These are phyloP conservation scores for Schoenoplectus tabernaemontani DNA, from an alignment of 202 grass and related monocot genomes.

Conservation along the genomic window DNA sequence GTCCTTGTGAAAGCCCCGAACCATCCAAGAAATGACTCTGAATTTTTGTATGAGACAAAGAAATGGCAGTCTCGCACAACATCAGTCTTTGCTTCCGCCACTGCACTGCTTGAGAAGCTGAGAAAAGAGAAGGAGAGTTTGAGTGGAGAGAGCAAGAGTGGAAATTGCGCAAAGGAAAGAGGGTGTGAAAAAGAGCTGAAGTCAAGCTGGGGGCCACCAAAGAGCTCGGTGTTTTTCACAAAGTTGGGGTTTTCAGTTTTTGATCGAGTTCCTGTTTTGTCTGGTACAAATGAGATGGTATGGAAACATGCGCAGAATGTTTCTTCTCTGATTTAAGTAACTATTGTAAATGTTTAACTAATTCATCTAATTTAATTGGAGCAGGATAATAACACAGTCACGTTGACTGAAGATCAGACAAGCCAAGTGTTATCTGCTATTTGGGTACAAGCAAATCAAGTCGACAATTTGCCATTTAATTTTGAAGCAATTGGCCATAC, in stretches of 20 bases:
- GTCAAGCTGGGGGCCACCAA: slow-evolving; percentile 43
- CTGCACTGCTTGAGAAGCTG: slow-evolving; percentile 91
- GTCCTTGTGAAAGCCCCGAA: slow-evolving; percentile 56
- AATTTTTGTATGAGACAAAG: slow-evolving; percentile 80
- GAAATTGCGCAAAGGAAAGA: slow-evolving; percentile 41
- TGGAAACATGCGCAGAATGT: neutral
- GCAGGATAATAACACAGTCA: slow-evolving; percentile 57
- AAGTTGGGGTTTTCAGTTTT: slow-evolving; percentile 75
- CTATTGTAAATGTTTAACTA: neutral
- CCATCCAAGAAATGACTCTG: slow-evolving; percentile 64
- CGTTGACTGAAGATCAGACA: slow-evolving; percentile 84
- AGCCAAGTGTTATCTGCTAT: slow-evolving; percentile 75
- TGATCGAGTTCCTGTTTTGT: slow-evolving; percentile 41
- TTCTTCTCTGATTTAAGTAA: neutral
- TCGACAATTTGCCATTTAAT: slow-evolving; percentile 84
- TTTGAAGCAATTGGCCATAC: slow-evolving; percentile 91
- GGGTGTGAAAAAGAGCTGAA: slow-evolving; percentile 55
- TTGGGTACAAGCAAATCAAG: slow-evolving; percentile 80
- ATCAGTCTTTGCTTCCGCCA: slow-evolving; percentile 97
- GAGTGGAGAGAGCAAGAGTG: slow-evolving; percentile 57
- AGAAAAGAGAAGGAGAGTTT: slow-evolving; percentile 81
- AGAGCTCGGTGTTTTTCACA: slow-evolving; percentile 62
- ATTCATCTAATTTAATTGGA: slow-evolving; percentile 25
- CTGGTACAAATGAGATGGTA: slow-evolving; percentile 43
- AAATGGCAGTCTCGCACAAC: slow-evolving; percentile 80